Evolutionary conservation across 1,284 basidiomycete genomes (phyloP).

Genomic region (Fomes fomentarius): DNA sequence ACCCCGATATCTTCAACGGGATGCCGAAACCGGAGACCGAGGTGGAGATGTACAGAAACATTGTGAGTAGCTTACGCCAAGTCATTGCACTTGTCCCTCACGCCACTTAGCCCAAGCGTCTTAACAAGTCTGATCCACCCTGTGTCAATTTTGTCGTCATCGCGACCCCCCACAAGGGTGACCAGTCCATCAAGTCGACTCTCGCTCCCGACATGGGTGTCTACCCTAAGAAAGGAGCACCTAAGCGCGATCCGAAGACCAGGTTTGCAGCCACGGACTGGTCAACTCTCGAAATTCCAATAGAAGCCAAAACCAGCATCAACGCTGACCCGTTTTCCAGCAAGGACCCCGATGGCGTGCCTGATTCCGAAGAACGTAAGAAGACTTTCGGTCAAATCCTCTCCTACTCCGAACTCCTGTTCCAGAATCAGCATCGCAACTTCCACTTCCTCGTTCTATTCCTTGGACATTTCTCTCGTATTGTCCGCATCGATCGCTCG

Average conservation of each 20-base stretch:
- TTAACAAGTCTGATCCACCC: too few species aligned
- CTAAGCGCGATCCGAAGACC: neutral
- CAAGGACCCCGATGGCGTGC: neutral
- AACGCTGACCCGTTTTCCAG: slow-evolving; percentile 12
- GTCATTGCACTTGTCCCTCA: too few species aligned
- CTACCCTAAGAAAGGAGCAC: too few species aligned
- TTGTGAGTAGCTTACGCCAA: too few species aligned
- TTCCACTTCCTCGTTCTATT: slow-evolving; percentile 2
- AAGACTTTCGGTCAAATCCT: slow-evolving; percentile 5
- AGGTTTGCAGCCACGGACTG: neutral
- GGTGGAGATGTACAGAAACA: too few species aligned
- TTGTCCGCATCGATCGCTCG: slow-evolving; percentile 9
- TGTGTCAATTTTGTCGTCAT: too few species aligned
- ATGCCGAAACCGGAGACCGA: too few species aligned
- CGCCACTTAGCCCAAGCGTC: too few species aligned
- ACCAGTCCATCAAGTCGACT: too few species aligned
- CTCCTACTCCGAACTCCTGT: neutral
- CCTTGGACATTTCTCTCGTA: slow-evolving; percentile 1
- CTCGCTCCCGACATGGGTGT: too few species aligned
- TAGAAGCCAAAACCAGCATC: slow-evolving; percentile 8
- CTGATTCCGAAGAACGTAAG: neutral
- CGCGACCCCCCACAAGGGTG: too few species aligned
- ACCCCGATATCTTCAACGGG: too few species aligned
- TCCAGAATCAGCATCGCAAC: slow-evolving; percentile 3
- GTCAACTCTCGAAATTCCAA: slow-evolving; percentile 2